phyloP scores from a whole-genome alignment of 768 basidiomycete genomes.

The Stropharia rugosoannulata region DNA sequence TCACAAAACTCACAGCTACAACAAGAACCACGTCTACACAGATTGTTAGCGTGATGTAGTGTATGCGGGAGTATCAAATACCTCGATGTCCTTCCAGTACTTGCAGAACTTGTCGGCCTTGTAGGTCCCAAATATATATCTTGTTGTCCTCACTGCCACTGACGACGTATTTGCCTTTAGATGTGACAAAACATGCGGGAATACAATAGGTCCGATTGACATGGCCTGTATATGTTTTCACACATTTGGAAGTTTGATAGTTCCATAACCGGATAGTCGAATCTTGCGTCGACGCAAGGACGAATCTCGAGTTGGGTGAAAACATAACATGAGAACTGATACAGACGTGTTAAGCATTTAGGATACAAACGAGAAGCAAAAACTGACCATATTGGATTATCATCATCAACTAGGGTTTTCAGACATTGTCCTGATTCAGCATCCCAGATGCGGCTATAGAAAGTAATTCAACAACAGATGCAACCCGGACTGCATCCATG shows the following conservation, averaged over 20 bases:
- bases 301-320: conserved; percentile 88
- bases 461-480: not conserved
- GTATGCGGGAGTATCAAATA: conserved; percentile 24
- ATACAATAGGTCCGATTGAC: conserved; percentile 84
- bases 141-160: conserved; percentile 91
- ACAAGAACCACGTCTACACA: conserved; percentile 66
- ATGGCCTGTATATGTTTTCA: conserved; percentile 92
- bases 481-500: not conserved
- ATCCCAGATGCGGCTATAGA: conserved; percentile 91
- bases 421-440: conserved; percentile 96
- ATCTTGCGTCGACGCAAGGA: conserved; percentile 91
- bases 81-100: conserved; percentile 80
- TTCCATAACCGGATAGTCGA: conserved; percentile 95
- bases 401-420: conserved; percentile 95
- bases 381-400: conserved; percentile 85
- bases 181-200: conserved; percentile 62
- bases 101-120: conserved; percentile 75
- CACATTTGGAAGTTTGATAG: conserved; percentile 84
- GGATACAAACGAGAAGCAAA: not conserved
- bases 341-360: conserved; percentile 8
- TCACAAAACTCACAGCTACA: conserved; percentile 56
- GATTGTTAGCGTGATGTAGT: conserved; percentile 2
- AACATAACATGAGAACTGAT: conserved; percentile 83
- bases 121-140: conserved; percentile 88
- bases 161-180: conserved; percentile 68